These are phyloP conservation scores for Catenaria anguillulae DNA, from an alignment of 371 early-diverging fungal species.

Conservation along the genomic window DNA sequence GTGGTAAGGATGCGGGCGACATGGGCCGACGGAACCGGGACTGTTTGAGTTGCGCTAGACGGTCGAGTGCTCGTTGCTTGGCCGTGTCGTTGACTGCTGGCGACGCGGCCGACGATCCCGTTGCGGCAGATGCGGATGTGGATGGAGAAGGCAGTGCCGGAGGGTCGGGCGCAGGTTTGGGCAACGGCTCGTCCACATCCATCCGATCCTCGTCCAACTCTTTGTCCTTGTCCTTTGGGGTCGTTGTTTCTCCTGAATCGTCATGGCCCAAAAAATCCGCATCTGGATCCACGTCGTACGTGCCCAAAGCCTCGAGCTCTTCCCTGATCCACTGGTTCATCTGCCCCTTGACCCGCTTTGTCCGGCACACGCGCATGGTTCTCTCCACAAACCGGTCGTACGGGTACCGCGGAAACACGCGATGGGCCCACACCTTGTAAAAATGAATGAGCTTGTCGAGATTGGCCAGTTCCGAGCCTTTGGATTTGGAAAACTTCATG, in stretches of 20 bases:
- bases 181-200: background rate
- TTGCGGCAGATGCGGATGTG: background rate
- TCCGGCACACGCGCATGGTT: background rate
- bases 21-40: background rate
- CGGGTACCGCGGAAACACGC: constrained; percentile 2
- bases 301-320: background rate
- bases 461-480: background rate
- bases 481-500: background rate
- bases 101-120: too few relatives aligned
- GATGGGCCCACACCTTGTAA: background rate
- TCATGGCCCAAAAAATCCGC: background rate
- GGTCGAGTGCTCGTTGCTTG: background rate
- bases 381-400: background rate
- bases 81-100: background rate
- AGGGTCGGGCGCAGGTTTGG: background rate
- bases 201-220: background rate
- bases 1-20: too few relatives aligned
- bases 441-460: background rate
- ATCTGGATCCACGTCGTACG: background rate
- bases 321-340: background rate
- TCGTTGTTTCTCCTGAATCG: background rate
- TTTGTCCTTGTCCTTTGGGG: background rate
- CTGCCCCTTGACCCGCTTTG: background rate
- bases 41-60: background rate
- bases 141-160: background rate